Percentiles rank a stretch among this genome's conserved stretches.
Conservation (phyloP, 805 yeast species). For the Candida broadrunensis region DNA sequence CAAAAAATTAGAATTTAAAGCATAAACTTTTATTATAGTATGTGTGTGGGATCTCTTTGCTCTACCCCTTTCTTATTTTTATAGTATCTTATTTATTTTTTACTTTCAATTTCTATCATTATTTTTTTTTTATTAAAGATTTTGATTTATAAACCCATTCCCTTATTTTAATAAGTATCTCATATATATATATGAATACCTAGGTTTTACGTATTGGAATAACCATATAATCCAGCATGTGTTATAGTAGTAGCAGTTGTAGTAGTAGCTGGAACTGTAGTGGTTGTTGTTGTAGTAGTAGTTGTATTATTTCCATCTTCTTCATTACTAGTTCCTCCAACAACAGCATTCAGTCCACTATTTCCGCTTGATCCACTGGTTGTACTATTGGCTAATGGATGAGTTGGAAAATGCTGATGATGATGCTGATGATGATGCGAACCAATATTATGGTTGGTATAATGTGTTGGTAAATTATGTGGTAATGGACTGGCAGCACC, state of each 20-base stretch:
- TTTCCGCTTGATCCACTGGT: constrained; percentile 1
- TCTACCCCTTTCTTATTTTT: too few relatives aligned
- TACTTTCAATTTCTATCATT: too few relatives aligned
- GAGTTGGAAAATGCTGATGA: not conserved
- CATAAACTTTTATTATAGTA: too few relatives aligned
- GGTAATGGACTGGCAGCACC: not conserved
- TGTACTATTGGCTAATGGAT: not conserved
- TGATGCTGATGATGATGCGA: not conserved
- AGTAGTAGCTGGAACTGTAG: not conserved
- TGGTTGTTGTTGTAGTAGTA: not conserved
- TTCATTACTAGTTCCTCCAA: not conserved
- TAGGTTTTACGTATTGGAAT: not conserved
- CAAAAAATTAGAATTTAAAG: too few relatives aligned
- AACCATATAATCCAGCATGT: not conserved
- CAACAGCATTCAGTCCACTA: not conserved
- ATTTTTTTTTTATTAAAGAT: too few relatives aligned
- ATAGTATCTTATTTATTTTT: too few relatives aligned
- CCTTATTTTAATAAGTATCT: too few relatives aligned
- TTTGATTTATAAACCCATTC: too few relatives aligned
- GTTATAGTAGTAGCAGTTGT: not conserved
- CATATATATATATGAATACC: too few relatives aligned
- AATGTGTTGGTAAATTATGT: not conserved
- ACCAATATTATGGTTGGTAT: not conserved
- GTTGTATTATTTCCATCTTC: not conserved
- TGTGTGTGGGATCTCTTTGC: too few relatives aligned